Evolutionary conservation across 495 filamentous ascomycete genomes (phyloP), one percentile per base, ranked within the genome.

Genomic region (Melanomma pulvis-pyrius): DNA sequence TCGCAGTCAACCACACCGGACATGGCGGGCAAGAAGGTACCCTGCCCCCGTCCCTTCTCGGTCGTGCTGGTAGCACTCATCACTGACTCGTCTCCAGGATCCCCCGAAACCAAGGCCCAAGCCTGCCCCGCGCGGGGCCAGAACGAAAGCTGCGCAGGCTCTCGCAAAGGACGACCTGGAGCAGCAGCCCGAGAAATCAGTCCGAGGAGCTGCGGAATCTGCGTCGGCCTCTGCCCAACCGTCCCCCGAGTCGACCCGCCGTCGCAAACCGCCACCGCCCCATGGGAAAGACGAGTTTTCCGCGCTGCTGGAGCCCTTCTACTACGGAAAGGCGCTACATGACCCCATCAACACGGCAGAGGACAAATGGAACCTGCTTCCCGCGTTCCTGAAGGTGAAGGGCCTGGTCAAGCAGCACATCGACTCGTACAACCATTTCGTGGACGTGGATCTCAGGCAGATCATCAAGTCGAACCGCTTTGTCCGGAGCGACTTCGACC

Each of bases 351-450:
- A 91, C 41, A 96, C 96, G n/a, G 92, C 89, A 2, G 83, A 82
- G 61, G 81, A 98, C 78, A 98, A 98, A 82, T 97, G 92, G 87
- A 97, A 97, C 74, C 80, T 99, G 25, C 80, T 99, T 19, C 96
- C 94, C 0, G 93, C 94, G 3, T 99, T 98, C 73, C 81, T 99
- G 52, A 97, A 97, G 74, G 92, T 97, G 71, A 99, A 99, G 76
- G 94, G 92, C 39, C 78, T 97, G 61, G 91, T 96, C 50, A 96
- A 96, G 78, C 92, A 97, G 77, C 94, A 99, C 76, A 93, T 98
- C 77, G 96, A 99, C 79, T 98, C 94, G 30, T 99, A 90, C 83
- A 96, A 99, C 78, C 96, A 90, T 76, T 96, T 99, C 70, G 87
- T 97, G 57, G 91, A 98, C 60, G 88, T 93, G 21, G 92, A 96